Evolutionary conservation across 352 stramenopile genomes (phyloP).

Genomic region (Aphanomyces cochlioides): DNA sequence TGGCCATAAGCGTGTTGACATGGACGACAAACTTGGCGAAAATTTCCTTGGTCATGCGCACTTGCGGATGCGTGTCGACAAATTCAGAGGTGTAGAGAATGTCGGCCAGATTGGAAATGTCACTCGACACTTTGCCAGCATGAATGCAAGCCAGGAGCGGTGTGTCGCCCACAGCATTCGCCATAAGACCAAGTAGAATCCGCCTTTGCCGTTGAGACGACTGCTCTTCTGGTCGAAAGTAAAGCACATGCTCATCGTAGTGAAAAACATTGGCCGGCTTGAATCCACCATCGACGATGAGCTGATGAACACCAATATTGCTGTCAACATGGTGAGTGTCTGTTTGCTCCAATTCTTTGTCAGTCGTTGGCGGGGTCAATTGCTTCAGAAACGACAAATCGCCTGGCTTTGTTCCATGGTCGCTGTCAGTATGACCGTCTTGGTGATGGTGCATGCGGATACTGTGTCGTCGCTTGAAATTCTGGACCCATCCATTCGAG

Average conservation of each 20-base stretch:
- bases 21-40: slow-evolving; percentile 29
- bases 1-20: slow-evolving; percentile 20
- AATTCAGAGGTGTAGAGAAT: slow-evolving; percentile 27
- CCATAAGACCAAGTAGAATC: slow-evolving; percentile 18
- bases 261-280: slow-evolving; percentile 27
- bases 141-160: slow-evolving; percentile 16
- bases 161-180: slow-evolving; percentile 12
- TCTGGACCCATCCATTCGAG: slow-evolving; percentile 31
- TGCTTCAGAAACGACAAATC: slow-evolving; percentile 16
- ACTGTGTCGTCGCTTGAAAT: slow-evolving; percentile 29
- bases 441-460: slow-evolving; percentile 21
- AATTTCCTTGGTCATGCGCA: slow-evolving; percentile 18
- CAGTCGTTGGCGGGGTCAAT: neutral
- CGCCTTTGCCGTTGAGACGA: neutral
- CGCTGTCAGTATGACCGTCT: neutral
- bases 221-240: neutral
- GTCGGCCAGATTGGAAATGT: slow-evolving; percentile 3
- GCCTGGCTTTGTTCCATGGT: neutral
- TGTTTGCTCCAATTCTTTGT: neutral
- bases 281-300: slow-evolving; percentile 21
- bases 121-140: neutral
- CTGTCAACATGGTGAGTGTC: neutral
- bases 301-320: neutral
- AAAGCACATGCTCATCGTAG: slow-evolving; percentile 25
- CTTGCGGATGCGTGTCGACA: slow-evolving; percentile 9